Percentiles rank a stretch among this genome's conserved stretches.
Conservation (phyloP, 164 flowering plant species). For the Liquidambar formosana region DNA sequence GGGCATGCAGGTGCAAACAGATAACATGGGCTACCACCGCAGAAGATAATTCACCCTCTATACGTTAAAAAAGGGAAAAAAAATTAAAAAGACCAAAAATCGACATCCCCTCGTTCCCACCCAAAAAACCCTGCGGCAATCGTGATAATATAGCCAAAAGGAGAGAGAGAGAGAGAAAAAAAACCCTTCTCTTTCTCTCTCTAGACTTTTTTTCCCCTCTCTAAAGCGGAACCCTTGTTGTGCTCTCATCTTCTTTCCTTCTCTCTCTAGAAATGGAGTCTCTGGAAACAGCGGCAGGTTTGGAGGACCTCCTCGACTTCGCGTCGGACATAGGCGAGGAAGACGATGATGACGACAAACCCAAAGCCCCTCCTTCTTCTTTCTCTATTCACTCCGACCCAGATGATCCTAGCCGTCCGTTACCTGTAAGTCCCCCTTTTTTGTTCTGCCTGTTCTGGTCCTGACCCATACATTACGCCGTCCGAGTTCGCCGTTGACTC, state of each 20-base stretch:
- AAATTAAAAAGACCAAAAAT: constrained; percentile 16
- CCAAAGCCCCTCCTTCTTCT: constrained; percentile 11
- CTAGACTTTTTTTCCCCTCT: neutral
- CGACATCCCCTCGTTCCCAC: constrained; percentile 30
- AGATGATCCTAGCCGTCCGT: neutral
- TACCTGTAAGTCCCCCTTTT: constrained; percentile 7
- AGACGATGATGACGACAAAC: constrained; percentile 28
- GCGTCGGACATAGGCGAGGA: constrained; percentile 40
- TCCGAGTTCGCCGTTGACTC: neutral
- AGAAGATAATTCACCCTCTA: neutral
- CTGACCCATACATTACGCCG: neutral
- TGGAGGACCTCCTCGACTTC: constrained; percentile 50
- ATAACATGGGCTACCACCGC: too few relatives aligned
- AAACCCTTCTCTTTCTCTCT: constrained; percentile 13
- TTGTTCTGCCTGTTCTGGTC: neutral
- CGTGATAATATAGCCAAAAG: constrained; percentile 24
- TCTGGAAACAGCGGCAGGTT: constrained; percentile 25
- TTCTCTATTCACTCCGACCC: neutral
- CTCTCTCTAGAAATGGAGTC: constrained; percentile 30
- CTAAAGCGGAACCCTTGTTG: neutral
- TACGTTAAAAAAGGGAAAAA: constrained; percentile 13
- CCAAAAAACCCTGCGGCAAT: constrained; percentile 21
- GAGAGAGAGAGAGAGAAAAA: neutral
- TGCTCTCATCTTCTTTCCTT: neutral
- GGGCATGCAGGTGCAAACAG: too few relatives aligned